A percentile compares a stretch with the other conserved stretches of the same genome.
Conservation (phyloP, 2,329 filamentous ascomycete species). For the Penicillium hesseltinei region DNA sequence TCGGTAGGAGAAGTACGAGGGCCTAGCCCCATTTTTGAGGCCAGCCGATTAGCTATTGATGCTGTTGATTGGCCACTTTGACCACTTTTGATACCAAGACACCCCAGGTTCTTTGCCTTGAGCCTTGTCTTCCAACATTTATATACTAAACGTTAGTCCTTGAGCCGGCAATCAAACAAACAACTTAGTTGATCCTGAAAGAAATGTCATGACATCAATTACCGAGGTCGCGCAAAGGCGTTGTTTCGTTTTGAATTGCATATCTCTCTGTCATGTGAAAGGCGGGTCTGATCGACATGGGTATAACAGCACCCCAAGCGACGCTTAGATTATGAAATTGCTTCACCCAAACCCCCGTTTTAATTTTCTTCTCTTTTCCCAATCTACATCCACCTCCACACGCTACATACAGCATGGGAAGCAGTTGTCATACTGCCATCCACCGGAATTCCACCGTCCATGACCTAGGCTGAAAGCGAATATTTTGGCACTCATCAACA, state of each 20-base stretch:
- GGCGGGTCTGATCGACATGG: conserved; percentile 6
- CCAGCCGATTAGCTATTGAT: too few species aligned
- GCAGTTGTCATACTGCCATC: background rate
- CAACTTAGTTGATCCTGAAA: background rate
- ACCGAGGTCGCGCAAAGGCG: background rate
- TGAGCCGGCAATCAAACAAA: background rate
- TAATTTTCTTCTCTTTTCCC: background rate
- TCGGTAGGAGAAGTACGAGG: too few species aligned
- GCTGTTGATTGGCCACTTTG: too few species aligned
- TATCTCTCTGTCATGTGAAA: conserved; percentile 2
- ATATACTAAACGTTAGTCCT: background rate
- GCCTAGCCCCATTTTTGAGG: too few species aligned
- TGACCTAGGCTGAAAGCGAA: background rate
- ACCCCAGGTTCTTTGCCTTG: too few species aligned
- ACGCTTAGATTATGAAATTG: background rate
- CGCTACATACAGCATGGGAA: background rate
- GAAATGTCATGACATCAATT: background rate
- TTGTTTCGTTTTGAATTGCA: background rate
- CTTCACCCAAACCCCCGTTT: background rate
- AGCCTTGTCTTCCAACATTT: too few species aligned
- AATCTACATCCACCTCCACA: background rate
- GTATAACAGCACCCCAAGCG: background rate
- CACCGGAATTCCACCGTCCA: background rate
- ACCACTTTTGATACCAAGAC: background rate
- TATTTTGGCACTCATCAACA: background rate